Percentiles rank a stretch among this genome's conserved stretches.
These are phyloP conservation scores for Backusella tuberculispora DNA, from an alignment of 192 early-diverging fungal genomes.

Conservation along the genomic window DNA sequence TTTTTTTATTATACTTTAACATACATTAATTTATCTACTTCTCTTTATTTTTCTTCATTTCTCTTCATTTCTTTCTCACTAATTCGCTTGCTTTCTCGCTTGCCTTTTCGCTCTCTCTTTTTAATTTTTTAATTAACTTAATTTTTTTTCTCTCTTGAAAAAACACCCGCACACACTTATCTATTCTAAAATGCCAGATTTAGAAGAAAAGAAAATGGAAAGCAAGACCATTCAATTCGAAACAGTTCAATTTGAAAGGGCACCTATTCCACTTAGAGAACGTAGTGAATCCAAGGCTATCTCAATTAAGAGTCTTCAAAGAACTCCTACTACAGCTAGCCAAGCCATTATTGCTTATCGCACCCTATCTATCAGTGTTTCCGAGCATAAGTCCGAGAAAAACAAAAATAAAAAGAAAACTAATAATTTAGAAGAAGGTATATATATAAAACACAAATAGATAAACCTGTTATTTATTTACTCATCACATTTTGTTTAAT, in stretches of 20 bases:
- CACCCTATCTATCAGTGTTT: slow-evolving; percentile 50
- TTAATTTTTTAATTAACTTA: background rate
- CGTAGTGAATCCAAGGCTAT: background rate
- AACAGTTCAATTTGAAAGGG: background rate
- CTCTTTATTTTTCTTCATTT: background rate
- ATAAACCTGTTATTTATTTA: background rate
- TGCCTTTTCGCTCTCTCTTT: background rate
- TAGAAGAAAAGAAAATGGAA: slow-evolving; percentile 2
- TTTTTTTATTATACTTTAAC: background rate
- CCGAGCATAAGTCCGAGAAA: slow-evolving; percentile 39
- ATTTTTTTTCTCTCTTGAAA: background rate
- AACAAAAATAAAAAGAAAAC: slow-evolving; percentile 21
- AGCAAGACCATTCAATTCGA: slow-evolving; percentile 16
- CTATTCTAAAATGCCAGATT: slow-evolving; percentile 1
- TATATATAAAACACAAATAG: background rate
- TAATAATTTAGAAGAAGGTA: slow-evolving; percentile 19
- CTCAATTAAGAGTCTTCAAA: background rate
- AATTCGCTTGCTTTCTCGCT: background rate
- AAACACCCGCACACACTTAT: background rate
- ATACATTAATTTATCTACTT: background rate
- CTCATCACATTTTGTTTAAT: background rate
- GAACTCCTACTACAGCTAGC: background rate
- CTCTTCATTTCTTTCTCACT: background rate
- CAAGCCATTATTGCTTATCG: slow-evolving; percentile 49
- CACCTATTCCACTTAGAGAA: background rate